Percentiles rank a stretch among this genome's conserved stretches.
These are phyloP conservation scores for Podila epicladia DNA, from an alignment of 192 early-diverging fungal species.

Conservation along the genomic window DNA sequence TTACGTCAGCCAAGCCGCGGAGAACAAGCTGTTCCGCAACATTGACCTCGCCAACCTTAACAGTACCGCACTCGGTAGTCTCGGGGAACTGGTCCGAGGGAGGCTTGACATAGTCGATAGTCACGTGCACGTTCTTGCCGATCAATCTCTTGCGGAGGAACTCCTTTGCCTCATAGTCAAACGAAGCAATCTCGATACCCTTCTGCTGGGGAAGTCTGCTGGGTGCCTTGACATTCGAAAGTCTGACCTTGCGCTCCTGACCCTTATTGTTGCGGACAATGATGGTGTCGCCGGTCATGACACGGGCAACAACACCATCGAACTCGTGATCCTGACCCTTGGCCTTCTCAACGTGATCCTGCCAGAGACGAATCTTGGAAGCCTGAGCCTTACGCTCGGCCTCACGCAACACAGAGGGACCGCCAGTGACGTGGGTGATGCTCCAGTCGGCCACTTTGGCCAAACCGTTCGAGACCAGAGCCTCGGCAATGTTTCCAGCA, in stretches of 20 bases:
- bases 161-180: conserved; percentile 90
- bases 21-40: conserved; percentile 69
- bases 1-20: conserved; percentile 78
- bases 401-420: conserved; percentile 72
- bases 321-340: conserved; percentile 61
- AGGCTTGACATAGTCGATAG: conserved; percentile 91
- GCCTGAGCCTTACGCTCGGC: conserved; percentile 86
- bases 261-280: conserved; percentile 53
- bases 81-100: conserved; percentile 83
- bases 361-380: conserved; percentile 89
- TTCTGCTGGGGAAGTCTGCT: conserved; percentile 55
- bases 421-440: conserved; percentile 76
- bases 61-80: conserved; percentile 87
- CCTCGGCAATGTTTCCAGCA: conserved; percentile 93
- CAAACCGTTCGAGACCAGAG: conserved; percentile 79
- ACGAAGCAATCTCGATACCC: conserved; percentile 79
- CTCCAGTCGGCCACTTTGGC: conserved; percentile 93
- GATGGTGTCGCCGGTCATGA: conserved; percentile 68
- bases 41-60: conserved; percentile 71
- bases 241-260: conserved; percentile 44
- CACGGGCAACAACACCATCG: conserved; percentile 57
- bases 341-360: conserved; percentile 69
- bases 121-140: conserved; percentile 78
- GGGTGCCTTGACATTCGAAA: conserved; percentile 49
- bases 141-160: conserved; percentile 88